These are phyloP conservation scores for Kernera saxatilis DNA, from an alignment of 345 rosid genomes.

Conservation along the genomic window DNA sequence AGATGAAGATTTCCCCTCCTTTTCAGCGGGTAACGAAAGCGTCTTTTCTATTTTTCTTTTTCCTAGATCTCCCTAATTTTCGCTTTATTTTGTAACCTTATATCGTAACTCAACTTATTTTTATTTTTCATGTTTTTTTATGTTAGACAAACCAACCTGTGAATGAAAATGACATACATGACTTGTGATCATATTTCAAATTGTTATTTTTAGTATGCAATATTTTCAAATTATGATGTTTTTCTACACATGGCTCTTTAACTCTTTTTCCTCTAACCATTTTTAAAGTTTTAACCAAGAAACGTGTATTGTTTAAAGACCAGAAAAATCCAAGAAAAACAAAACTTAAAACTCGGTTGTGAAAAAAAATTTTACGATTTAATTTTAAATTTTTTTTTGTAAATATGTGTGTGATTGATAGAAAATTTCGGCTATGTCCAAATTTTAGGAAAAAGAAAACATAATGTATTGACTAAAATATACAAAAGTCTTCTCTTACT, in stretches of 20 bases:
- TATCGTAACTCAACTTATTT: neutral
- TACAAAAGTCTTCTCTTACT: neutral
- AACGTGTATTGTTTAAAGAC: neutral
- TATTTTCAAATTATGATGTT: neutral
- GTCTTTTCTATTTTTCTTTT: neutral
- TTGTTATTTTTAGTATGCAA: slow-evolving; percentile 7
- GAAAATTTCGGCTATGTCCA: neutral
- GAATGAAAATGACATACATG: slow-evolving; percentile 22
- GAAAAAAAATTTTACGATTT: too few relatives aligned
- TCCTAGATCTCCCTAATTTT: slow-evolving; percentile 1
- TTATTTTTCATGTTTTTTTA: neutral
- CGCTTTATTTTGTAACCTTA: slow-evolving; percentile 16
- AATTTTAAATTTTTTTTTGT: too few relatives aligned
- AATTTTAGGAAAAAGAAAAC: neutral
- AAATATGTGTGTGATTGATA: neutral
- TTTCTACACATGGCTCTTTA: neutral
- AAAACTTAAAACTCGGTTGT: neutral
- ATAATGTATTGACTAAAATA: neutral
- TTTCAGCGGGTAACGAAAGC: slow-evolving; percentile 14
- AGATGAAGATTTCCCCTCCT: slow-evolving; percentile 21
- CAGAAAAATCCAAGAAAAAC: neutral
- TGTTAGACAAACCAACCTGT: slow-evolving; percentile 3
- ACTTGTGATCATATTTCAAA: neutral
- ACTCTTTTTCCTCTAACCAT: neutral
- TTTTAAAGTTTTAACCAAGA: neutral